Evolutionary conservation across 352 stramenopile species (phyloP).

Genomic region (Pythium biforme): DNA sequence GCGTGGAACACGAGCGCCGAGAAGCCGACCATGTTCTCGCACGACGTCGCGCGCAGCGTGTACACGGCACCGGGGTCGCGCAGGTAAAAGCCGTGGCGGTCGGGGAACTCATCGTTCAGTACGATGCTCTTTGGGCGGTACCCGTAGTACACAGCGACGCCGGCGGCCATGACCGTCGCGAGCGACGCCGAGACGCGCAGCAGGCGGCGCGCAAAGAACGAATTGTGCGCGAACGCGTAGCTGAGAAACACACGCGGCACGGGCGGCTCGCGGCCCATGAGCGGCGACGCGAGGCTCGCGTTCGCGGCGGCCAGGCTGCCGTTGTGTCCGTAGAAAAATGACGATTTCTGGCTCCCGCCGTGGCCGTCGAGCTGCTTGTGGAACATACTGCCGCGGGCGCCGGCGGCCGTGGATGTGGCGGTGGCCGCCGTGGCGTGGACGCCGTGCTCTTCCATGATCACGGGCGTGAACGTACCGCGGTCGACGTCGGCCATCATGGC

Average conservation of each 20-base stretch:
- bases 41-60: conserved; percentile 63
- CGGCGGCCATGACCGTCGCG: conserved; percentile 37
- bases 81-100: conserved; percentile 53
- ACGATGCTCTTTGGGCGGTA: conserved; percentile 51
- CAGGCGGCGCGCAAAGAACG: conserved; percentile 73
- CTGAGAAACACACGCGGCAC: conserved; percentile 60
- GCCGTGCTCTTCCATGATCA: conserved; percentile 11
- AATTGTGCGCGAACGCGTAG: conserved; percentile 65
- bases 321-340: neutral
- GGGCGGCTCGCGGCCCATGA: conserved; percentile 48
- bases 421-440: too few species aligned
- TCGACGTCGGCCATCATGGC: conserved; percentile 18
- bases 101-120: conserved; percentile 33
- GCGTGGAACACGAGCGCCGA: conserved; percentile 69
- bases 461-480: conserved; percentile 8
- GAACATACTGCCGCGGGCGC: neutral
- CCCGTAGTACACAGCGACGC: conserved; percentile 69
- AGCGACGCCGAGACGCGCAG: conserved; percentile 46
- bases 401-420: conserved; percentile 4
- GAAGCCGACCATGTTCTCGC: conserved; percentile 80
- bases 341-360: neutral
- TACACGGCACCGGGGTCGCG: conserved; percentile 47
- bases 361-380: neutral
- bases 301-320: neutral
- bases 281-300: conserved; percentile 4